phyloP scores from a whole-genome alignment of 75 land plant genomes.

The Gnetum montanum region DNA sequence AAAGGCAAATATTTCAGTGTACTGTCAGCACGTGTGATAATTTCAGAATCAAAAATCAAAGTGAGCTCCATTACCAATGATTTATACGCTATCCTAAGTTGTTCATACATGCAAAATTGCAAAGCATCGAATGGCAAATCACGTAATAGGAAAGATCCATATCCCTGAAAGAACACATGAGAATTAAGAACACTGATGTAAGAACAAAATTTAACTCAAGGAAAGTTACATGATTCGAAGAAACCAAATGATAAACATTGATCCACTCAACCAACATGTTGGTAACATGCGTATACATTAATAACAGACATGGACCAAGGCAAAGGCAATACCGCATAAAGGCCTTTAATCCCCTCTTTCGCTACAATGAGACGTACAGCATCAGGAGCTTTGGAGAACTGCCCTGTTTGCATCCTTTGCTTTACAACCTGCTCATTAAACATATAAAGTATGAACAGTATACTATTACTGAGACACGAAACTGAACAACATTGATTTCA shows the following conservation, averaged over 20 bases:
- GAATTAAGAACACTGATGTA: neutral
- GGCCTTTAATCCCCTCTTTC: slow-evolving; percentile 81
- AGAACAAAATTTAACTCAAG: neutral
- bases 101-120: slow-evolving; percentile 97
- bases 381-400: slow-evolving; percentile 72
- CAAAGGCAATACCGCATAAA: slow-evolving; percentile 81
- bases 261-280: too few relatives aligned
- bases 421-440: slow-evolving; percentile 85
- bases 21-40: too few relatives aligned
- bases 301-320: too few relatives aligned
- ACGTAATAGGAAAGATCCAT: slow-evolving; percentile 81
- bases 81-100: slow-evolving; percentile 73
- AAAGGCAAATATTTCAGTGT: too few relatives aligned
- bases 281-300: too few relatives aligned
- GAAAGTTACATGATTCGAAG: neutral
- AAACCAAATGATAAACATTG: neutral
- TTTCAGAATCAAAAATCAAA: neutral
- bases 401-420: slow-evolving; percentile 98
- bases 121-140: slow-evolving; percentile 98
- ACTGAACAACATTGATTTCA: too few relatives aligned
- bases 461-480: too few relatives aligned
- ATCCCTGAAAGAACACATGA: slow-evolving; percentile 52
- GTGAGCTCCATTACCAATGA: slow-evolving; percentile 43
- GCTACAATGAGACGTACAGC: slow-evolving; percentile 77
- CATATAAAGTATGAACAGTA: neutral